Base-by-base conservation (phyloP, 2,329 filamentous ascomycete genomes). In the Purpureocillium takamizusanense region DNA sequence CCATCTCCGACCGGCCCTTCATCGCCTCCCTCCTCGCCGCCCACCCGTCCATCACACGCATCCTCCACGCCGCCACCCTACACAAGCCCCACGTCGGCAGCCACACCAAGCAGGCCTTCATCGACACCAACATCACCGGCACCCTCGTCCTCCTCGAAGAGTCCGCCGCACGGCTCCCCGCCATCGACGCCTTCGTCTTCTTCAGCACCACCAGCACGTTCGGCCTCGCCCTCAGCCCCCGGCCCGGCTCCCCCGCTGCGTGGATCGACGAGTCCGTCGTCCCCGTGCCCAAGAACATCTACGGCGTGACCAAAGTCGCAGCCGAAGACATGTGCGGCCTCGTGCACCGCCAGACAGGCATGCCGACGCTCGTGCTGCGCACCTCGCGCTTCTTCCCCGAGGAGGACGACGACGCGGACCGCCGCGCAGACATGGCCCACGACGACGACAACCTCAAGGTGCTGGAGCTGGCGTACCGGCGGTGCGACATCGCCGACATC, bases 351-450 rank as follows among this genome's bases (percentile, higher is more conserved):
- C 57, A 68, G 38, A 56, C 54, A 1, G 43, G 46, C 2, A 46
- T 72, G 44, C 66, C 67, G 0, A 51, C 63, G 1, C 30, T 72
- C 0, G 54, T 72, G 6, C 55, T 72, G 8, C 61, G 67, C n/a
- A 64, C 62, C 3, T 65, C 60, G 36, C 62, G 68, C 35, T 72
- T 72, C 57, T 71, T 70, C 43, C 65, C 66, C 0, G 67, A 70
- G 46, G 54, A 55, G 14, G 67, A 70, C 36, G 67, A 70, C 40
- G 66, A 69, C 38, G 60, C 60, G 5, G 57, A 59, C 18, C 52
- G 65, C 1, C 55, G 65, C 17, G 46, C 43, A 8, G 46, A 52
- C 2, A 51, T 67, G 39, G 48, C 40, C 3, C 62, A 61, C 23
- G 63, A 61, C n/a, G 63, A 61, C 23, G 63, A 61, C n/a, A 70